Percentiles rank a stretch among this genome's conserved stretches.
phyloP scores from a whole-genome alignment of 202 grass and related monocot genomes.

The Thinopyrum obtusiflorum region DNA sequence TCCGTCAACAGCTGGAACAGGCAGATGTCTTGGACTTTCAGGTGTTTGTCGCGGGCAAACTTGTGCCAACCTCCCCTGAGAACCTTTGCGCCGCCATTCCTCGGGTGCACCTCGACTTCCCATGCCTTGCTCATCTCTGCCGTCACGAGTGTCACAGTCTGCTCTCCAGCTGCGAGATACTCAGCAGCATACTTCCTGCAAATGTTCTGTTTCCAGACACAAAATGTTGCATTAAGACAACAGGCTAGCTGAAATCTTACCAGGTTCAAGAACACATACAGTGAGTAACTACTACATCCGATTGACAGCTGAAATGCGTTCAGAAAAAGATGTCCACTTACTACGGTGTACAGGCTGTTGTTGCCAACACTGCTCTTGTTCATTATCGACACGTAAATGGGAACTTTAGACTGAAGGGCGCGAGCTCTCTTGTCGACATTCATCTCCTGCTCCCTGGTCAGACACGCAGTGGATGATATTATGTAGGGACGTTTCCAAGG shows the following conservation, averaged over 20 bases:
- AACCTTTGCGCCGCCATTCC: neutral
- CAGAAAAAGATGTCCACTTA: neutral
- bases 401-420: neutral
- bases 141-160: constrained; percentile 9
- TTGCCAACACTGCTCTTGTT: constrained; percentile 12
- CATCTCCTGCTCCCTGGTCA: neutral
- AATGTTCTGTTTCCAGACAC: neutral
- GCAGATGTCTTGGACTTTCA: constrained; percentile 10
- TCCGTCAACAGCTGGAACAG: constrained; percentile 20
- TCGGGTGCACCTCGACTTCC: neutral
- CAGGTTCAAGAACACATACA: neutral
- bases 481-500: constrained; percentile 4
- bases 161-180: neutral
- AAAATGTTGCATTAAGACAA: neutral
- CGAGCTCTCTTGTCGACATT: constrained; percentile 7
- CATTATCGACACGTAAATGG: neutral
- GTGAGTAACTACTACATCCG: neutral
- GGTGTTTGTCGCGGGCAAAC: neutral
- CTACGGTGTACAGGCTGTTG: neutral
- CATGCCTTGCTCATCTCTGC: neutral
- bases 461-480: neutral
- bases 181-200: neutral
- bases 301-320: neutral
- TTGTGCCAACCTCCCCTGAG: neutral
- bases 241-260: neutral